These are phyloP conservation scores for Saccharum spontaneum DNA, from an alignment of 176 grass and related monocot species.

Conservation along the genomic window DNA sequence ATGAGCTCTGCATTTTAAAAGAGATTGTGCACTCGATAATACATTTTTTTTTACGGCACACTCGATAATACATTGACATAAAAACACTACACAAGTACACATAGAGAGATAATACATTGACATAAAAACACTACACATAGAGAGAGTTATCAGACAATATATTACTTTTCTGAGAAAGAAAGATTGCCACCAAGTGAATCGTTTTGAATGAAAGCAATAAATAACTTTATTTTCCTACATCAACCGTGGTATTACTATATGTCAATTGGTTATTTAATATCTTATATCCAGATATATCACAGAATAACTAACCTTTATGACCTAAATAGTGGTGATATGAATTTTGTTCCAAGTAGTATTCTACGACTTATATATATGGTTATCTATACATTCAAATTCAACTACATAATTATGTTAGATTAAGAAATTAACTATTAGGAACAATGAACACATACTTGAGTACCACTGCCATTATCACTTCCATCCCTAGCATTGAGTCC, in stretches of 20 bases:
- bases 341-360: neutral
- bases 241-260: neutral
- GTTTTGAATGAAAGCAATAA: neutral
- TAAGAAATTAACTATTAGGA: conserved; percentile 1
- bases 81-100: neutral
- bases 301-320: neutral
- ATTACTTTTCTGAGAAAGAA: neutral
- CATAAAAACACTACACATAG: neutral
- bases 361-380: neutral
- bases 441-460: conserved; percentile 60
- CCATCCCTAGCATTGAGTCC: conserved; percentile 68
- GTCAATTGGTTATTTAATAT: neutral
- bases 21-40: conserved; percentile 17
- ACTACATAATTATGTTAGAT: neutral
- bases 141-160: neutral
- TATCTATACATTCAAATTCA: neutral
- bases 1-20: conserved; percentile 81
- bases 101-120: neutral
- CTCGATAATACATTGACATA: conserved; percentile 22
- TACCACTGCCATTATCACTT: conserved; percentile 92
- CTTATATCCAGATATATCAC: neutral
- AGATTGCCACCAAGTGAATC: neutral
- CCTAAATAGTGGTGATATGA: conserved; percentile 1
- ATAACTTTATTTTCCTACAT: conserved; percentile 14
- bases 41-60: neutral